These are phyloP conservation scores for Keithomyces neogunnii DNA, from an alignment of 2,329 filamentous ascomycete genomes.

Conservation along the genomic window DNA sequence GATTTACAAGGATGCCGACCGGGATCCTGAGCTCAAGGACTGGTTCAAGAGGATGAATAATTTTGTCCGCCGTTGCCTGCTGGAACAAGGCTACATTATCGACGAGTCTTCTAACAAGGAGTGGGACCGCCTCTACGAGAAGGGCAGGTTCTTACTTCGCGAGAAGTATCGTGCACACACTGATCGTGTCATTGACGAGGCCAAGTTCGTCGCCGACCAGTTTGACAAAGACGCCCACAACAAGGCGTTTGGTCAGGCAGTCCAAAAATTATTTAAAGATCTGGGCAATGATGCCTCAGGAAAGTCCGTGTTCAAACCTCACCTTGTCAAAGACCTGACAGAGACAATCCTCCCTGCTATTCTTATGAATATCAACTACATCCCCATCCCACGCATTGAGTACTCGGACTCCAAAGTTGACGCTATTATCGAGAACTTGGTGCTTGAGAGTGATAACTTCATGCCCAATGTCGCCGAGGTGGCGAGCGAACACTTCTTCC, in stretches of 20 bases:
- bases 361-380: conserved; percentile 79
- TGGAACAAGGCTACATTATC: conserved; percentile 87
- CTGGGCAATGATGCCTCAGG: conserved; percentile 83
- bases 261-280: conserved; percentile 78
- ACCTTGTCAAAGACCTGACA: conserved; percentile 80
- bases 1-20: conserved; percentile 81
- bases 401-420: conserved; percentile 79
- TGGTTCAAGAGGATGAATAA: conserved; percentile 79
- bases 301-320: conserved; percentile 83
- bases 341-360: conserved; percentile 77
- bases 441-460: conserved; percentile 93
- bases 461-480: conserved; percentile 89
- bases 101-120: conserved; percentile 70
- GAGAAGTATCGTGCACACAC: conserved; percentile 83
- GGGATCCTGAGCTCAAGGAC: conserved; percentile 73
- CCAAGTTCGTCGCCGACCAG: conserved; percentile 82
- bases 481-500: conserved; percentile 86
- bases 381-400: conserved; percentile 91
- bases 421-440: conserved; percentile 85
- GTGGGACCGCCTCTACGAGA: conserved; percentile 79
- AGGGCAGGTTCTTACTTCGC: conserved; percentile 77
- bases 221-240: conserved; percentile 87
- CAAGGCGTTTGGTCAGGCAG: conserved; percentile 63
- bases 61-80: conserved; percentile 74
- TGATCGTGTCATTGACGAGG: conserved; percentile 77